Conservation (phyloP, 2,329 filamentous ascomycete genomes). For the Diaporthe vexans region DNA sequence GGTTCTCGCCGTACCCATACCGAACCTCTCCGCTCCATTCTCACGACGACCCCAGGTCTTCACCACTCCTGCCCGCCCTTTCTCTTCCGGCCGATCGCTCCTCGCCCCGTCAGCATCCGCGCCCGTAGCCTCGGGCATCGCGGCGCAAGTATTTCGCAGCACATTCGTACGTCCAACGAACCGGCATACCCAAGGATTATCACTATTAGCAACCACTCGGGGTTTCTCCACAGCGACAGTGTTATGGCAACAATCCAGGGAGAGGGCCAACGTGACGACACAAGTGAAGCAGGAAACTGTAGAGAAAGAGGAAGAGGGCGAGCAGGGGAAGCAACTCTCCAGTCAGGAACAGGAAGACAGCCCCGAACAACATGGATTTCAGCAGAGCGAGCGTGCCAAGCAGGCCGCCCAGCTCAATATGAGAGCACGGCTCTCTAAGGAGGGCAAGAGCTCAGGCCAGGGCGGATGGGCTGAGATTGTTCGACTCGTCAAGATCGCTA, state of each 20-base stretch:
- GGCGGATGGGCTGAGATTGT: slow-evolving; percentile 82
- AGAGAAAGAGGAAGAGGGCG: slow-evolving; percentile 38
- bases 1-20: too few species aligned
- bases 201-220: slow-evolving; percentile 44
- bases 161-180: slow-evolving; percentile 39
- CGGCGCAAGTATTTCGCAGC: slow-evolving; percentile 26
- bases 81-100: too few species aligned
- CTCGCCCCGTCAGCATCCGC: background rate
- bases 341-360: slow-evolving; percentile 51
- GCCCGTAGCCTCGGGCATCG: slow-evolving; percentile 23
- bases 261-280: slow-evolving; percentile 37
- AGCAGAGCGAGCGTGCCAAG: slow-evolving; percentile 81
- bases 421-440: slow-evolving; percentile 87
- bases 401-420: slow-evolving; percentile 92
- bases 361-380: slow-evolving; percentile 58
- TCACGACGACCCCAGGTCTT: too few species aligned
- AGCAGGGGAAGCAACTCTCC: slow-evolving; percentile 46
- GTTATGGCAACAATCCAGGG: slow-evolving; percentile 41
- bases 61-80: too few species aligned
- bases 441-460: slow-evolving; percentile 71
- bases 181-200: slow-evolving; percentile 41
- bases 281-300: slow-evolving; percentile 34
- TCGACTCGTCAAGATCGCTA: slow-evolving; percentile 89
- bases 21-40: slow-evolving; percentile 40
- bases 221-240: slow-evolving; percentile 46